phyloP scores from a whole-genome alignment of 2,329 filamentous ascomycete species.

The Trichoderma simmonsii region DNA sequence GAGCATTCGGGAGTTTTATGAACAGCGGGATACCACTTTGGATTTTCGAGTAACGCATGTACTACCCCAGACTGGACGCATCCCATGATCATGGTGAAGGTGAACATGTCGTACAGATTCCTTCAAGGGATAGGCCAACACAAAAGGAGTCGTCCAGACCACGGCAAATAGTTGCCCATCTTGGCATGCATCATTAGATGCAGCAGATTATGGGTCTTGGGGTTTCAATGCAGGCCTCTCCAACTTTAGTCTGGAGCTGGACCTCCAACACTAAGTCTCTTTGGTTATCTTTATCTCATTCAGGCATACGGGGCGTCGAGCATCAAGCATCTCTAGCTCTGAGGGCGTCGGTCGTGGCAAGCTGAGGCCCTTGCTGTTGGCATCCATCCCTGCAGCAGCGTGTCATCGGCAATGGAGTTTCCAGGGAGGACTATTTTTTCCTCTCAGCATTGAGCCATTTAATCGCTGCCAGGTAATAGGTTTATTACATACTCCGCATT shows the following conservation, averaged over 20 bases:
- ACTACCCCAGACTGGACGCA: neutral
- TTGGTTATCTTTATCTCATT: neutral
- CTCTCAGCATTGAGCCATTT: neutral
- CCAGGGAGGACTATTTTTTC: neutral
- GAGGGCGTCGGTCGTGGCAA: neutral
- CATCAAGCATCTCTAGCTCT: neutral
- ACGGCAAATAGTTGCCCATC: neutral
- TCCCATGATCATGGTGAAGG: neutral
- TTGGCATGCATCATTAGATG: neutral
- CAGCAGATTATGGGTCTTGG: neutral
- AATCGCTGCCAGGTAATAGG: neutral
- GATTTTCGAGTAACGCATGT: neutral
- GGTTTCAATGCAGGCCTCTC: neutral
- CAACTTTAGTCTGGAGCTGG: neutral
- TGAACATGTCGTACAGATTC: neutral
- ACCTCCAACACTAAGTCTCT: neutral
- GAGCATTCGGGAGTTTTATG: neutral
- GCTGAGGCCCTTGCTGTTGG: neutral
- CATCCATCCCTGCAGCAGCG: neutral
- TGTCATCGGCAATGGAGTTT: neutral
- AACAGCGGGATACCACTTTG: neutral
- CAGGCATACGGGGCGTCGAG: neutral
- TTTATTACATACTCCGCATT: neutral
- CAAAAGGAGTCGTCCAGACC: neutral
- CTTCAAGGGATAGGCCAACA: neutral